Base-by-base conservation (phyloP, 2,329 filamentous ascomycete species). In the Alternaria triticina region DNA sequence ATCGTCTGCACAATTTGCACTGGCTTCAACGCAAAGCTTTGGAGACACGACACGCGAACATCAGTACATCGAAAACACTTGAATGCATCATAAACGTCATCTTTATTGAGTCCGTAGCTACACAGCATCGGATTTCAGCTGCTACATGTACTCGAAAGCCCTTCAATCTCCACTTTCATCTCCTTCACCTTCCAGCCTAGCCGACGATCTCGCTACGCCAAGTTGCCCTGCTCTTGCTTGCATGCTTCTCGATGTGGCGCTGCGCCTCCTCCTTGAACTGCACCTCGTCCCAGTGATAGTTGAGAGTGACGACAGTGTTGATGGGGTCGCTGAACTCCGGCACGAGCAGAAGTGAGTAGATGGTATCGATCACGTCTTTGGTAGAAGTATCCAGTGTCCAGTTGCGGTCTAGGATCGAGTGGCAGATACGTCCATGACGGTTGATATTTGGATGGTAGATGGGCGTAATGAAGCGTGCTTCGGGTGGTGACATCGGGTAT, bases 371-470 rank as follows among this genome's bases (percentile, higher is more conserved):
- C 3, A 81, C 47, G 12, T 72, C 73, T 15, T 71, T 71, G 62
- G 73, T 75, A 27, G 62, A 74, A 4, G 74, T 79, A 82, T 82
- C 79, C 75, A 82, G 69, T 81, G 80, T 3, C 67, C 70, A 40
- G 8, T 40, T 40, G 15, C 15, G 33, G 15, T 40, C 33, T 1
- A 40, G 2, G 3, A 40, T 40, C 33, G 33, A 40, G n/a, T 40
- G 33, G 8, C 33, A 40, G 15, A 40, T 40, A 8, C 33, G 33
- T n/a, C 33, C 15, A 40, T 40, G 33, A 5, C 33, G 33, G 33
- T 40, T 40, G 33, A 40, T 40, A 4, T 40, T 40, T 3, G 33
- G 33, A 5, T 40, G 33, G 15, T 40, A 40, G 15, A 40, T 40
- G 15, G 33, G 8, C 1, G 33, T 40, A 4, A 40, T n/a, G 33